phyloP scores from a whole-genome alignment of 179 eudicot genomes.

The Sideroxylon spinosum region DNA sequence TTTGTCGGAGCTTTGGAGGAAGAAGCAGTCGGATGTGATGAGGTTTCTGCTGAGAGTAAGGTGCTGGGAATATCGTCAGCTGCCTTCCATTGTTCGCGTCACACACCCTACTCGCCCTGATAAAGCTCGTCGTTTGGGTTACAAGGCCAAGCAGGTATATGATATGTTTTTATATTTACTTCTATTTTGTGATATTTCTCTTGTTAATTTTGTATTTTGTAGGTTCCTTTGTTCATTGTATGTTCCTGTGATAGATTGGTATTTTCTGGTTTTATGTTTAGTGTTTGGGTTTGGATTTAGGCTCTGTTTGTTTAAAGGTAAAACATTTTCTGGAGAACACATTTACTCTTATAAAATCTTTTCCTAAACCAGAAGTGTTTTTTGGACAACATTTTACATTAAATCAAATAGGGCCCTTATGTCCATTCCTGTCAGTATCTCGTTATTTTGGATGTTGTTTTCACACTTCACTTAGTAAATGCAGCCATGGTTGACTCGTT shows the following conservation, averaged over 20 bases:
- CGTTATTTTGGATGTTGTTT: too few relatives aligned
- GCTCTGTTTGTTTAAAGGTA: neutral
- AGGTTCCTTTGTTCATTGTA: neutral
- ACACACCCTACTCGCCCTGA: slow-evolving; percentile 59
- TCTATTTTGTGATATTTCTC: neutral
- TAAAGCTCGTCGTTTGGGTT: slow-evolving; percentile 57
- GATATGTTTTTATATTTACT: neutral
- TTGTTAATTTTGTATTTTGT: neutral
- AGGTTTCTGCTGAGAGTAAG: slow-evolving; percentile 46
- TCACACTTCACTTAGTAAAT: too few relatives aligned
- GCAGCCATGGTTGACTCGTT: too few relatives aligned
- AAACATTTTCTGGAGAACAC: too few relatives aligned
- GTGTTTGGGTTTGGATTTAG: neutral
- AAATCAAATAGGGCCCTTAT: too few relatives aligned
- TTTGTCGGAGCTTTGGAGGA: slow-evolving; percentile 56
- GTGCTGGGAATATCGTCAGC: slow-evolving; percentile 59
- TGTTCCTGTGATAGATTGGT: neutral
- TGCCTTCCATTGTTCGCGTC: slow-evolving; percentile 53
- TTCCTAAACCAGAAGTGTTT: neutral
- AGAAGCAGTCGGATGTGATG: slow-evolving; percentile 60
- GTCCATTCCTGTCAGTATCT: too few relatives aligned
- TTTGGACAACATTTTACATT: too few relatives aligned
- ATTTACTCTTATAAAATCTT: too few relatives aligned
- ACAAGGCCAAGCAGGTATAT: slow-evolving; percentile 61
- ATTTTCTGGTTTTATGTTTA: neutral